Conservation (phyloP, 1,284 basidiomycete species). For the Coriolopsis trogii region DNA sequence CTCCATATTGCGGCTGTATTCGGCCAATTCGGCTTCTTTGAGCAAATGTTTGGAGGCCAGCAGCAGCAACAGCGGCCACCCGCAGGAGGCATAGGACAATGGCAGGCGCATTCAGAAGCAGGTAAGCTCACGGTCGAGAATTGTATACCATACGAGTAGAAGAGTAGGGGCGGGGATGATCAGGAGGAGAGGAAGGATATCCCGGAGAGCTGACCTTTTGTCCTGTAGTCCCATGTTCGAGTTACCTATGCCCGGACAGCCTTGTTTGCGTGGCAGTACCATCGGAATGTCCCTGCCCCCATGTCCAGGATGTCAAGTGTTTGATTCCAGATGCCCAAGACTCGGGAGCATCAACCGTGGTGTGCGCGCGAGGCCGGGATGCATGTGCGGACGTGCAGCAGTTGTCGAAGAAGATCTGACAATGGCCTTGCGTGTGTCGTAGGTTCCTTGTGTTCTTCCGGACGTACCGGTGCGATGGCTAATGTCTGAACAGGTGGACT, state of each 20-base stretch:
- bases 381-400: constrained; percentile 41
- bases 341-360: constrained; percentile 37
- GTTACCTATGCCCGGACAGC: constrained; percentile 44
- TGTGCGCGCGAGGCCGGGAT: constrained; percentile 42
- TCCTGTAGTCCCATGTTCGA: constrained; percentile 38
- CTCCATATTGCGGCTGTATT: constrained; percentile 8
- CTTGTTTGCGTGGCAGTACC: constrained; percentile 43
- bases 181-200: no score
- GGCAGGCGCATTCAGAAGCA: constrained; percentile 56
- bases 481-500: no score
- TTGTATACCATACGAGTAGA: no score
- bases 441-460: background rate
- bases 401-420: constrained; percentile 34
- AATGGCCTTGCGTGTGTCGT: constrained; percentile 11
- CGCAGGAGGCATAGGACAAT: constrained; percentile 42
- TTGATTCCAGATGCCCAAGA: constrained; percentile 41
- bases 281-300: constrained; percentile 46
- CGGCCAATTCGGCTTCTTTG: constrained; percentile 68
- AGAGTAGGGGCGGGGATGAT: no score
- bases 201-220: constrained; percentile 1
- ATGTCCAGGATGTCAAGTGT: constrained; percentile 46
- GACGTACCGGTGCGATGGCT: no score
- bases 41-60: constrained; percentile 60
- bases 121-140: constrained; percentile 29
- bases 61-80: constrained; percentile 41